A percentile compares a stretch with the other conserved stretches of the same genome.
These are phyloP conservation scores for Plasmodium chabaudi DNA, from an alignment of 169 alveolate genomes.

Conservation along the genomic window DNA sequence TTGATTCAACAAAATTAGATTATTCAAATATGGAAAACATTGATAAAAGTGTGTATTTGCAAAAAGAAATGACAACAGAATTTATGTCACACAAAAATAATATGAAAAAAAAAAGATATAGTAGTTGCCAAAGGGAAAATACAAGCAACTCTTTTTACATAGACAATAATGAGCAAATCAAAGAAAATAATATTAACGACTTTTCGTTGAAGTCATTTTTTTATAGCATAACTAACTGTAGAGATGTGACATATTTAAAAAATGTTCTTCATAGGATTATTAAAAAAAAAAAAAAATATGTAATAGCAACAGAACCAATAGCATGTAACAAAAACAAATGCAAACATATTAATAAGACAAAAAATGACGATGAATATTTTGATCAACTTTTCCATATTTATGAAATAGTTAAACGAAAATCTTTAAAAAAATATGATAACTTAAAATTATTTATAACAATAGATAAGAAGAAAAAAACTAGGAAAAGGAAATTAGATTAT, in stretches of 20 bases:
- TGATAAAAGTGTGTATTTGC: too few relatives aligned
- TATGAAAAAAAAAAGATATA: neutral
- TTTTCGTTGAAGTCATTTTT: neutral
- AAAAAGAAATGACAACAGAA: too few relatives aligned
- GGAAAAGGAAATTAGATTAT: constrained; percentile 40
- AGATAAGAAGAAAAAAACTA: constrained; percentile 33
- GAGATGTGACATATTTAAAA: neutral
- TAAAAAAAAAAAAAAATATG: constrained; percentile 18
- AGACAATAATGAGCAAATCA: neutral
- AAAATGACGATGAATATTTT: neutral
- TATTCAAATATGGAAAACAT: neutral
- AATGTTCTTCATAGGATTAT: constrained; percentile 8
- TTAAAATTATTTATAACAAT: constrained; percentile 29
- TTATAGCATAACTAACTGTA: neutral
- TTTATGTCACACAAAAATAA: neutral
- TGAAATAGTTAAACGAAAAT: constrained; percentile 16
- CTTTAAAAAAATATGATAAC: constrained; percentile 30
- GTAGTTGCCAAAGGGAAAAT: neutral
- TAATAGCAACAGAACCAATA: neutral
- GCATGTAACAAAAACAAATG: neutral
- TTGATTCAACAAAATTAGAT: neutral
- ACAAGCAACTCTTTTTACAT: neutral
- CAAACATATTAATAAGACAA: neutral
- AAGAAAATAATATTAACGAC: neutral
- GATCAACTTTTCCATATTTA: constrained; percentile 11